Conservation (phyloP, 176 grass and related monocot genomes). For the Oryza rufipogon region DNA sequence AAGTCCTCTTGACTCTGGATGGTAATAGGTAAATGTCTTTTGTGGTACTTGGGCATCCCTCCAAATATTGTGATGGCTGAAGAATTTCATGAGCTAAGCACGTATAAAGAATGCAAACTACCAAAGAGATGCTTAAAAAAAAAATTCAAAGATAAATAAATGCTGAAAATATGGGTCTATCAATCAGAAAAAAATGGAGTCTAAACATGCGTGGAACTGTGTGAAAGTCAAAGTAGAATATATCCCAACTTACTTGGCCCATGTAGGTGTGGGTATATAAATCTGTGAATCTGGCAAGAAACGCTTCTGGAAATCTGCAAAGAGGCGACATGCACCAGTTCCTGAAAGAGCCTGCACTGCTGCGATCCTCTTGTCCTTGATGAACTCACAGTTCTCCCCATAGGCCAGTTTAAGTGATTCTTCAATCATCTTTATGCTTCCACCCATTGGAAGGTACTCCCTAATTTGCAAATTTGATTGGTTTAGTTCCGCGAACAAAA, state of each 20-base stretch:
- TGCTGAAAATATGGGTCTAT: not conserved
- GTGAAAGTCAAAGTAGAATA: not conserved
- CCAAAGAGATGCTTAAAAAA: not conserved
- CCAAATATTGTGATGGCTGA: slow-evolving; percentile 65
- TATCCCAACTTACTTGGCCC: slow-evolving; percentile 76
- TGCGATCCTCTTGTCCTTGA: slow-evolving; percentile 89
- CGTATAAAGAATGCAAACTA: not conserved
- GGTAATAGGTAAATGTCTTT: slow-evolving; percentile 80
- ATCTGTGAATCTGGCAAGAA: slow-evolving; percentile 91
- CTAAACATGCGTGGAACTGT: not conserved
- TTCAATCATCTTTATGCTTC: slow-evolving; percentile 83
- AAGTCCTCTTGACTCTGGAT: slow-evolving; percentile 80
- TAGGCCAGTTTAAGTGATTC: slow-evolving; percentile 88
- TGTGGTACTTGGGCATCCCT: slow-evolving; percentile 89
- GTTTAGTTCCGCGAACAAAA: too few species aligned
- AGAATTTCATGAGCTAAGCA: slow-evolving; percentile 3
- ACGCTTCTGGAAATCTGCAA: slow-evolving; percentile 93
- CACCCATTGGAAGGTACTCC: slow-evolving; percentile 98
- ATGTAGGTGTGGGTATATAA: slow-evolving; percentile 93
- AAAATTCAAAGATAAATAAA: slow-evolving; percentile 3
- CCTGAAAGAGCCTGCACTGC: slow-evolving; percentile 91
- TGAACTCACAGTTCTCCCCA: slow-evolving; percentile 75
- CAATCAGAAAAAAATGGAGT: not conserved
- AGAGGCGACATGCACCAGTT: slow-evolving; percentile 88
- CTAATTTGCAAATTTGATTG: slow-evolving; percentile 27